Evolutionary conservation across 1,284 basidiomycete species (phyloP).

Genomic region (Ustilago nuda): DNA sequence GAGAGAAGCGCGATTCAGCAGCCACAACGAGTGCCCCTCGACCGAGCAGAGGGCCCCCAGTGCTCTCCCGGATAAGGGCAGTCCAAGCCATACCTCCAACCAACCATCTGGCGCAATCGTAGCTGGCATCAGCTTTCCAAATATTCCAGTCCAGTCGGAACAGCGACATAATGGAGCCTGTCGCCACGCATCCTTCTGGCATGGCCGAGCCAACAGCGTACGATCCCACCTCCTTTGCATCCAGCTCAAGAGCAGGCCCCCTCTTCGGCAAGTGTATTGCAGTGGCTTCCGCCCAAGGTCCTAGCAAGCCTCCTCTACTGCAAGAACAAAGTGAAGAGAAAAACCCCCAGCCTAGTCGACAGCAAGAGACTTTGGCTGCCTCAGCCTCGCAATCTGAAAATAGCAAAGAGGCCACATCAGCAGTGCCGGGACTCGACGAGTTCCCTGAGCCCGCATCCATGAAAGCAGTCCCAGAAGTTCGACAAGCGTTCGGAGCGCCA

Average conservation of each 20-base stretch:
- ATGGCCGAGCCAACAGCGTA: neutral
- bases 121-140: neutral
- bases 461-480: slow-evolving; percentile 5
- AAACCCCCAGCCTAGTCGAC: neutral
- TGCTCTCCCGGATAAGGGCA: neutral
- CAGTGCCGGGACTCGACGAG: slow-evolving; percentile 8
- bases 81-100: neutral
- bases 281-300: neutral
- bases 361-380: neutral
- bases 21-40: neutral
- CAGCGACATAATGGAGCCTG: slow-evolving; percentile 4
- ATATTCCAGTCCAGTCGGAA: neutral
- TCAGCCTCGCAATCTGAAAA: neutral
- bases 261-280: slow-evolving; percentile 1
- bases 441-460: slow-evolving; percentile 11
- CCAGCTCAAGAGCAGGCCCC: neutral
- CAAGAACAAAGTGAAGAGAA: neutral
- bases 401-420: neutral
- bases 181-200: slow-evolving; percentile 27
- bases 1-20: neutral
- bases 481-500: slow-evolving; percentile 5
- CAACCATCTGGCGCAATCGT: neutral
- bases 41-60: neutral
- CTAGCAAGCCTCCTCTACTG: neutral
- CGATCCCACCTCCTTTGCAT: neutral